Base-by-base conservation (phyloP, 2,329 filamentous ascomycete species). In the Neonectria punicea region DNA sequence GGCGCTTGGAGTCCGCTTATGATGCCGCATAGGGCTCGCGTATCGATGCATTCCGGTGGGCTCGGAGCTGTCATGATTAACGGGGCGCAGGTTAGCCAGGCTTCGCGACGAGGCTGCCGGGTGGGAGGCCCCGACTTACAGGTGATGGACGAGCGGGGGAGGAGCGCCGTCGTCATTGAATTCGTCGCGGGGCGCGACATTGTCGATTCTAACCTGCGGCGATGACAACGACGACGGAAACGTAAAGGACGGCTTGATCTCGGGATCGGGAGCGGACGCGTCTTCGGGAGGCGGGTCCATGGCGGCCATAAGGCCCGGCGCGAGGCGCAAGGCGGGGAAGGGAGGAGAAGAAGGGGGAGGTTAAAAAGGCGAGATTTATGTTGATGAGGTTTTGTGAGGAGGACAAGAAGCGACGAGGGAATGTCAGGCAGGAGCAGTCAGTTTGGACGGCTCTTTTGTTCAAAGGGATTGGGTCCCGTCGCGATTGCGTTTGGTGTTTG, bases 11-110 rank as follows among this genome's bases (percentile, higher is more conserved):
- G 86, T 87, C 49, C 87, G 81, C 65, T 80, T 84, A 72, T 89
- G 87, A 54, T 89, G 87, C 63, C 87, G 82, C 75, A 87, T 75
- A 32, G 86, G 87, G 66, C 86, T 89, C 58, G 83, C 80, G 70
- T 81, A 87, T 56, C 79, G 77, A 46, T 76, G 75, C 32, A 78
- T 65, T 47, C 76, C 70, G 20, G 79, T 74, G 39, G 82, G 81
- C 20, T 84, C 81, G 54, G 84, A 83, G 56, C 84, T 87, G 68
- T 2, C 32, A 50, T 59, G 39, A 49, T 22, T 22, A 41, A 32
- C 25, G 34, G 22, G 25, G 14, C 39, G 22, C 20, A 44, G 28
- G 53, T 62, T 25, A 63, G 55, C 63, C 51, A 69, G 49, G 55
- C 4, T 43, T 34, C 14, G n/a, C 41, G 46, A 56, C 32, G 13